Conservation (phyloP, 768 basidiomycete species). For the Lanmaoa rubissima region DNA sequence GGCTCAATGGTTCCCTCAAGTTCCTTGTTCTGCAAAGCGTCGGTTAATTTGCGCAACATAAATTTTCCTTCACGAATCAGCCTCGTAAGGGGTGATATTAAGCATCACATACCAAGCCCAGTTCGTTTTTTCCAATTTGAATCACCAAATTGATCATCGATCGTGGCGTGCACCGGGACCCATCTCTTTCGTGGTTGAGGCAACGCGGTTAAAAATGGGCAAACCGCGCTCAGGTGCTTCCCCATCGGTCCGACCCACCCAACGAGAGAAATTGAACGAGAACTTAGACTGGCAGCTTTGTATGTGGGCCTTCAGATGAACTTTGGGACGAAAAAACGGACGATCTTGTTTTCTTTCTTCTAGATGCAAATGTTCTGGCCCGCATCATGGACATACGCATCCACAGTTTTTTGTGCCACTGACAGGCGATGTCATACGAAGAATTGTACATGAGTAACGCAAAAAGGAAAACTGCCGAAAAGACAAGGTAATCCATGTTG, state of each 20-base stretch:
- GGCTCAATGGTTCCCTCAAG: no score
- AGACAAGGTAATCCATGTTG: no score
- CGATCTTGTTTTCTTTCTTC: neutral
- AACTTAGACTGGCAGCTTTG: neutral
- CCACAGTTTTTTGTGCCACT: no score
- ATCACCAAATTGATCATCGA: neutral
- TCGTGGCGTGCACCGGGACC: no score
- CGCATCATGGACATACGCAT: neutral
- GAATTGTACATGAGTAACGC: neutral
- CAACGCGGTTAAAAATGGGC: neutral
- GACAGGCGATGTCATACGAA: neutral
- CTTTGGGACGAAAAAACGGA: neutral
- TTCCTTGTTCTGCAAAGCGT: no score
- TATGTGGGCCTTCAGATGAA: neutral
- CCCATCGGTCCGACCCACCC: no score
- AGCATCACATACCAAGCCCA: neutral
- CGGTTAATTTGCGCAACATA: no score
- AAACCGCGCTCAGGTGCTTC: no score
- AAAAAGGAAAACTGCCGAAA: neutral
- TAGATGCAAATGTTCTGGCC: neutral
- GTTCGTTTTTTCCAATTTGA: constrained; percentile 1
- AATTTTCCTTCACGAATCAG: no score
- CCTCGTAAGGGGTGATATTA: no score
- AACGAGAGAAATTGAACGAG: no score
- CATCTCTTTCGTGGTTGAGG: neutral